Percentiles rank a stretch among this genome's conserved stretches.
Evolutionary conservation across 2,329 filamentous ascomycete species (phyloP).

Genomic region (Penicillium sp.): DNA sequence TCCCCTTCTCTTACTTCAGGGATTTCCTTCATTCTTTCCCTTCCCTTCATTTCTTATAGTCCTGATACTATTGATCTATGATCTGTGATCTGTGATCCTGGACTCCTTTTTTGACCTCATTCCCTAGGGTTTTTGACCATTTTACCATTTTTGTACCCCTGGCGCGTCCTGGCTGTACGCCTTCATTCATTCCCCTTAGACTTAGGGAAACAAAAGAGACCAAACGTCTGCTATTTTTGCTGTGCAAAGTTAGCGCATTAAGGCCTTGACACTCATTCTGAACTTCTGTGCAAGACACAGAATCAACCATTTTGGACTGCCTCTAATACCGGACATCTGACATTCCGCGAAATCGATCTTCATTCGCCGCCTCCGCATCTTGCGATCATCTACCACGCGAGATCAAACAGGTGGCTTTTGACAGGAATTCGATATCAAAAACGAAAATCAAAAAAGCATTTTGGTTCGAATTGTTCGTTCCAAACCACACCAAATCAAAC

Average conservation of each 20-base stretch:
- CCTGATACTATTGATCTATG: constrained; percentile 5
- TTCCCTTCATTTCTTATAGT: constrained; percentile 26
- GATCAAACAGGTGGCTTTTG: constrained; percentile 17
- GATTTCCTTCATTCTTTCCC: constrained; percentile 22
- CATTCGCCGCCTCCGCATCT: constrained; percentile 30
- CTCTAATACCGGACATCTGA: constrained; percentile 27
- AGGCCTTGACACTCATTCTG: constrained; percentile 22
- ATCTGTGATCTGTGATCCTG: constrained; percentile 30
- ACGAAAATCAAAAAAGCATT: background rate
- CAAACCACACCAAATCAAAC: background rate
- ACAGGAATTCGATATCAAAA: constrained; percentile 5
- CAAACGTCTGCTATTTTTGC: constrained; percentile 26
- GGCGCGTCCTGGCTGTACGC: constrained; percentile 43
- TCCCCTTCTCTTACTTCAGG: constrained; percentile 12
- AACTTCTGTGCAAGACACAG: constrained; percentile 15
- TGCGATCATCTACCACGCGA: constrained; percentile 30
- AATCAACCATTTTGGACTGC: constrained; percentile 2
- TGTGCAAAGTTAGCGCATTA: constrained; percentile 26
- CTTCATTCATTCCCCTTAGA: constrained; percentile 29
- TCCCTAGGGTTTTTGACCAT: constrained; percentile 9
- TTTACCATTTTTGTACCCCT: constrained; percentile 13
- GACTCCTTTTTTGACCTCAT: constrained; percentile 21
- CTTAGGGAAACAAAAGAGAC: constrained; percentile 20
- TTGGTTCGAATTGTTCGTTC: background rate
- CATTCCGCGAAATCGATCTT: constrained; percentile 31